These are phyloP conservation scores for Mycena epipterygia DNA, from an alignment of 768 basidiomycete genomes.

Conservation along the genomic window DNA sequence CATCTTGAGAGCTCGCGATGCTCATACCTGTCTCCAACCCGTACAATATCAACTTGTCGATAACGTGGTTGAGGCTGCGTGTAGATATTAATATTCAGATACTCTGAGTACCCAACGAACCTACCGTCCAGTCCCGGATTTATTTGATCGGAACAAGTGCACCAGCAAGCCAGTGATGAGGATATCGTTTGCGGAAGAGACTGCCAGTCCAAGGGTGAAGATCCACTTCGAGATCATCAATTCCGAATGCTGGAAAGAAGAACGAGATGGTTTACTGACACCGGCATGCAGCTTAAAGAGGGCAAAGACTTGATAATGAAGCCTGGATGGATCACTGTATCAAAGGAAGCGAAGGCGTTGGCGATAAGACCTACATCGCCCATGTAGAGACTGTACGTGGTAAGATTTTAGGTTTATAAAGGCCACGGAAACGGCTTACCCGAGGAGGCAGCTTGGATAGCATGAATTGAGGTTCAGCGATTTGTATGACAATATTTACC, in stretches of 20 bases:
- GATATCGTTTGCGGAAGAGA: conserved; percentile 64
- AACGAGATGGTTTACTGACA: neutral
- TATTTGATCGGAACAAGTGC: conserved; percentile 55
- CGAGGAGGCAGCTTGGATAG: conserved; percentile 33
- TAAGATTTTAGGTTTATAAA: neutral
- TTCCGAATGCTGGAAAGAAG: neutral
- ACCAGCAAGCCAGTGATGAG: conserved; percentile 62
- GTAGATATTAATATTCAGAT: neutral
- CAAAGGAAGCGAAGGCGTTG: neutral
- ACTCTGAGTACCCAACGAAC: neutral
- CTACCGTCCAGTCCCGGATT: conserved; percentile 56
- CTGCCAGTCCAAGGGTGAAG: conserved; percentile 64
- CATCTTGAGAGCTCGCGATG: neutral
- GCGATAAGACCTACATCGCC: conserved; percentile 38
- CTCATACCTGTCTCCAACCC: conserved; percentile 63
- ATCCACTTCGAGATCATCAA: conserved; percentile 56
- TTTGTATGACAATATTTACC: conserved; percentile 25
- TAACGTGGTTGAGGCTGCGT: conserved; percentile 59
- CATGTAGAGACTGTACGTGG: conserved; percentile 38
- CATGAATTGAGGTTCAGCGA: neutral
- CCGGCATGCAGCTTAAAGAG: conserved; percentile 35
- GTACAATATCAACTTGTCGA: conserved; percentile 63
- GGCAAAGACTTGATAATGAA: conserved; percentile 36
- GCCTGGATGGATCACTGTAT: conserved; percentile 14
- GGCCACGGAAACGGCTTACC: conserved; percentile 24